Evolutionary conservation across 1,139 yeast species (phyloP).

Genomic region (Debaryomyces singareniensis): DNA sequence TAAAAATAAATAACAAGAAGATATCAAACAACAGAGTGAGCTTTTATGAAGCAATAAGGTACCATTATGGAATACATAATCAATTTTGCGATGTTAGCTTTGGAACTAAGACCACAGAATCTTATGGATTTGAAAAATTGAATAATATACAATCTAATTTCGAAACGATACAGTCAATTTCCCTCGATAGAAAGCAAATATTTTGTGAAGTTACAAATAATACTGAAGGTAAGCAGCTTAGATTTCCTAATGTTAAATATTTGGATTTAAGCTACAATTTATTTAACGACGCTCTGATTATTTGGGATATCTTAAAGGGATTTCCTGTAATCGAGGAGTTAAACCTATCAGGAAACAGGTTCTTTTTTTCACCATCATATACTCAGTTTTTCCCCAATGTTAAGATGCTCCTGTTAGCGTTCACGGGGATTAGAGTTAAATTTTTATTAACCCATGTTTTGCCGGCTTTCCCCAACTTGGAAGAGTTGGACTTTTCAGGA

Average conservation of each 20-base stretch:
- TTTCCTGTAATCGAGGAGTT: slow-evolving; percentile 37
- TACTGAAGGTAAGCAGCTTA: slow-evolving; percentile 5
- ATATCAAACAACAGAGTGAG: slow-evolving; percentile 25
- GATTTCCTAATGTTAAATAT: slow-evolving; percentile 24
- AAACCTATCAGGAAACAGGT: slow-evolving; percentile 59
- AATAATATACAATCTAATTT: slow-evolving; percentile 43
- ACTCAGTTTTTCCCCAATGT: neutral
- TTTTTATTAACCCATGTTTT: slow-evolving; percentile 21
- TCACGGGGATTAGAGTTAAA: slow-evolving; percentile 19
- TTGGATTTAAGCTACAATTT: slow-evolving; percentile 65
- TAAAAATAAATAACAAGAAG: slow-evolving; percentile 40
- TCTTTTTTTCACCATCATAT: slow-evolving; percentile 12
- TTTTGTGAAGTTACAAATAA: slow-evolving; percentile 3
- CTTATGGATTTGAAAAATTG: slow-evolving; percentile 59
- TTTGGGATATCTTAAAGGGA: slow-evolving; percentile 29
- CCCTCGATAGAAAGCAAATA: slow-evolving; percentile 40
- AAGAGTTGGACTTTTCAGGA: slow-evolving; percentile 39
- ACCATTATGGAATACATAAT: slow-evolving; percentile 13
- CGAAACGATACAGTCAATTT: slow-evolving; percentile 35
- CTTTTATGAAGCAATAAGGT: slow-evolving; percentile 43
- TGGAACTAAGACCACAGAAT: slow-evolving; percentile 54
- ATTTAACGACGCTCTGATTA: slow-evolving; percentile 31
- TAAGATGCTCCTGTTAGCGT: slow-evolving; percentile 12
- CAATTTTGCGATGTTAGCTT: slow-evolving; percentile 22
- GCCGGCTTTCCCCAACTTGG: slow-evolving; percentile 36